Percentiles rank a stretch among this genome's conserved stretches.
phyloP scores from a whole-genome alignment of 2,329 filamentous ascomycete genomes.

The Hymenoscyphus infarciens region DNA sequence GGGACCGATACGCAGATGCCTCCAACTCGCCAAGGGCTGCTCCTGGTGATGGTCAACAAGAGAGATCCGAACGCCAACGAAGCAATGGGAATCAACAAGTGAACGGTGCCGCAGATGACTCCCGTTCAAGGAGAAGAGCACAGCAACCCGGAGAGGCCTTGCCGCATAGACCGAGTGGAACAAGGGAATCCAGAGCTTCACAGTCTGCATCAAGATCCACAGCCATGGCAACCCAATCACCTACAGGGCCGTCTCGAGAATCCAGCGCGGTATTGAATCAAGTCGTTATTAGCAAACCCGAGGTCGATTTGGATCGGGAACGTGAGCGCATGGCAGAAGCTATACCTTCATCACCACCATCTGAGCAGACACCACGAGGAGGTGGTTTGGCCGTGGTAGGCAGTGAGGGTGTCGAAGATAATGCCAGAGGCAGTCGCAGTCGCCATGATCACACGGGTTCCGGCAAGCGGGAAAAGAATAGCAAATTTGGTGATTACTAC shows the following conservation, averaged over 20 bases:
- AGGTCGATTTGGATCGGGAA: slow-evolving; percentile 69
- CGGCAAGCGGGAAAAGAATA: slow-evolving; percentile 64
- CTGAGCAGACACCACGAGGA: slow-evolving; percentile 41
- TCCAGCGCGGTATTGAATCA: slow-evolving; percentile 76
- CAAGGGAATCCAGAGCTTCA: slow-evolving; percentile 39
- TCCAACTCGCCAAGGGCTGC: slow-evolving; percentile 25
- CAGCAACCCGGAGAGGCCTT: slow-evolving; percentile 43
- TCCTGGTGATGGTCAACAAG: slow-evolving; percentile 27
- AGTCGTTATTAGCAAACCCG: slow-evolving; percentile 71
- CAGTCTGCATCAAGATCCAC: slow-evolving; percentile 38
- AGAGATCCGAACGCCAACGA: slow-evolving; percentile 34
- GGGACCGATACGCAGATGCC: slow-evolving; percentile 26
- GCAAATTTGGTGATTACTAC: slow-evolving; percentile 92
- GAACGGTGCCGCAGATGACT: slow-evolving; percentile 39
- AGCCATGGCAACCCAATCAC: slow-evolving; percentile 45
- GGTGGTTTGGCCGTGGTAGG: slow-evolving; percentile 45
- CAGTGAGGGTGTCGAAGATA: slow-evolving; percentile 48
- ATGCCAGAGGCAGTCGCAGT: slow-evolving; percentile 45
- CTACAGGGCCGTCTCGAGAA: slow-evolving; percentile 64
- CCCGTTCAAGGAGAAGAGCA: slow-evolving; percentile 44
- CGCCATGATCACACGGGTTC: slow-evolving; percentile 52
- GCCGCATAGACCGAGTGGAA: slow-evolving; percentile 40
- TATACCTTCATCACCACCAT: slow-evolving; percentile 41
- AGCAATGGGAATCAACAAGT: slow-evolving; percentile 39
- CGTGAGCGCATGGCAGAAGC: slow-evolving; percentile 65